Conservation (phyloP, 2,329 filamentous ascomycete genomes). For the Pseudopithomyces maydicus region DNA sequence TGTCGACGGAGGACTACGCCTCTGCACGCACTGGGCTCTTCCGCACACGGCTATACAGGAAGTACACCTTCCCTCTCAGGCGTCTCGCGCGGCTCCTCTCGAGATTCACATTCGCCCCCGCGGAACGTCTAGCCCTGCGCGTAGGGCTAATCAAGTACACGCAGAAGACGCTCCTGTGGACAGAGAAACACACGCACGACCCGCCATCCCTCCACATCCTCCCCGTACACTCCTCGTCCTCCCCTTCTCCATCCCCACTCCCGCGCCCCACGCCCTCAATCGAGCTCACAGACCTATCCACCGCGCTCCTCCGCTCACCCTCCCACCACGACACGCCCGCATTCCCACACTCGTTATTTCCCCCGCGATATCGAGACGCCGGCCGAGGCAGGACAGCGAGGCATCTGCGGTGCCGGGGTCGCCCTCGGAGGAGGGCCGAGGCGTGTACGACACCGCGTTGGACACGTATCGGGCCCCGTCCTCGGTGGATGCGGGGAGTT, state of each 20-base stretch:
- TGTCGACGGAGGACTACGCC: constrained; percentile 40
- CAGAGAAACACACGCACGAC: constrained; percentile 16
- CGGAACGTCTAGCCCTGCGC: constrained; percentile 17
- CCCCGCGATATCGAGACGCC: constrained; percentile 18
- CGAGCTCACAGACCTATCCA: constrained; percentile 21
- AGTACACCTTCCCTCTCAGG: constrained; percentile 21
- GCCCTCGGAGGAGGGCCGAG: too few species aligned
- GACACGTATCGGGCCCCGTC: too few species aligned
- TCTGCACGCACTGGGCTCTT: constrained; percentile 32
- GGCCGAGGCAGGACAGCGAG: constrained; percentile 19
- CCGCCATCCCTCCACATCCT: too few species aligned
- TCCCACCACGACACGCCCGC: constrained; percentile 20
- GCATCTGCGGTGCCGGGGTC: constrained; percentile 9
- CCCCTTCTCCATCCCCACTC: not conserved
- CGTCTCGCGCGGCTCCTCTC: constrained; percentile 13
- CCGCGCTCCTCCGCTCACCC: not conserved
- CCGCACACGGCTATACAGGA: constrained; percentile 29
- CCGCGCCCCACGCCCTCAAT: constrained; percentile 13
- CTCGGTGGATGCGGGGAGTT: too few species aligned
- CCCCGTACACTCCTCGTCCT: too few species aligned
- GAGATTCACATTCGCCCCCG: constrained; percentile 14
- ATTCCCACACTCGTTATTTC: constrained; percentile 25
- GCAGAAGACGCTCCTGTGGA: constrained; percentile 32
- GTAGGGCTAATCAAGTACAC: constrained; percentile 23
- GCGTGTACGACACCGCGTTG: too few species aligned